Conservation (phyloP, 176 grass and related monocot genomes). For the Aegilops speltoides region DNA sequence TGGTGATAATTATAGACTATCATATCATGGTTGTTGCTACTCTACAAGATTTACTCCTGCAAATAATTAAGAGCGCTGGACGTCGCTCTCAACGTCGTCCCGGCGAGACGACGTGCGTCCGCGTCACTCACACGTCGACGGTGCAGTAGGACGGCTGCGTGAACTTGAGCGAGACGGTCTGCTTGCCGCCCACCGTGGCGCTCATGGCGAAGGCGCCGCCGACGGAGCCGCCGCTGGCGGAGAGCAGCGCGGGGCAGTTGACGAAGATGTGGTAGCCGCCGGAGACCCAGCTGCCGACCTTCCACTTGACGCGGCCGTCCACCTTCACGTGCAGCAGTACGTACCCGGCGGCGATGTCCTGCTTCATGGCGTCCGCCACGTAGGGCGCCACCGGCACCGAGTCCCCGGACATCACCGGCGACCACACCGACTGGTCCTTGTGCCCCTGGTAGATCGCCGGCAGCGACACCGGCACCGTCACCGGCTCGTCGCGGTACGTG, state of each 20-base stretch:
- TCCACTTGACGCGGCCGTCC: slow-evolving; percentile 74
- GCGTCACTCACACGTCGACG: slow-evolving; percentile 62
- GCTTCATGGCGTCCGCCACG: slow-evolving; percentile 55
- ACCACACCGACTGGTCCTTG: slow-evolving; percentile 77
- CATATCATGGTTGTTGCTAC: background rate
- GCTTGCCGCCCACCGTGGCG: slow-evolving; percentile 1
- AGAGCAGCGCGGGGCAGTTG: slow-evolving; percentile 80
- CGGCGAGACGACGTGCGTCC: background rate
- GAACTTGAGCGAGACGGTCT: slow-evolving; percentile 53
- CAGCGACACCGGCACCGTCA: slow-evolving; percentile 53
- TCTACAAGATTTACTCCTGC: slow-evolving; percentile 26
- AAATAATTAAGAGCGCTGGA: background rate
- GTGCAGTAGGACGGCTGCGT: slow-evolving; percentile 53
- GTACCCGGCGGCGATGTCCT: slow-evolving; percentile 65
- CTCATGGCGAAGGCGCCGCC: slow-evolving; percentile 38
- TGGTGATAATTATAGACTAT: background rate
- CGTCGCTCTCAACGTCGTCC: background rate
- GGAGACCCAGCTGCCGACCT: slow-evolving; percentile 78
- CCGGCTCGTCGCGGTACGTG: slow-evolving; percentile 58
- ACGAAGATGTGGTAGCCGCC: slow-evolving; percentile 69
- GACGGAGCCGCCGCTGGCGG: background rate
- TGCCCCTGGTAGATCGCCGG: slow-evolving; percentile 70
- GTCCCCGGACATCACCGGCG: slow-evolving; percentile 54
- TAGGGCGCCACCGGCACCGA: slow-evolving; percentile 49
- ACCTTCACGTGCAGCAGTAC: slow-evolving; percentile 62